These are phyloP conservation scores for Ensete ventricosum DNA, from an alignment of 176 grass and related monocot species.

Conservation along the genomic window DNA sequence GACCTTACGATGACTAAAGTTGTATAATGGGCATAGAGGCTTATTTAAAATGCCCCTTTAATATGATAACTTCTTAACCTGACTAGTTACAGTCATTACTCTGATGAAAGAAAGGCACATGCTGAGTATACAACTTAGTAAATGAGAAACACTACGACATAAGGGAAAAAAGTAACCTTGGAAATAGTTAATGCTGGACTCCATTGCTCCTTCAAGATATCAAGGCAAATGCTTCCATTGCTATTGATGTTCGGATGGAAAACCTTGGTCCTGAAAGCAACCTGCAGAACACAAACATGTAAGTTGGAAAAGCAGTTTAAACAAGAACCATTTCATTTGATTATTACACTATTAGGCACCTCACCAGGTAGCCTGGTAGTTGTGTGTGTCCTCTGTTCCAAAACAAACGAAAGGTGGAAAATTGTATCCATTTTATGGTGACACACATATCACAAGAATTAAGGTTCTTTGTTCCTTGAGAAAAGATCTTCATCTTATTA, in stretches of 20 bases:
- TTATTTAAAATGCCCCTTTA: neutral
- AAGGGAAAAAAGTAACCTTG: slow-evolving; percentile 30
- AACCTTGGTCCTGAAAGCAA: slow-evolving; percentile 64
- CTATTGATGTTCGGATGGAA: slow-evolving; percentile 77
- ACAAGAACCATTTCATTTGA: too few species aligned
- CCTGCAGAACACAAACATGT: slow-evolving; percentile 29
- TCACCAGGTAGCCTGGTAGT: too few species aligned
- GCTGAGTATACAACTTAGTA: neutral
- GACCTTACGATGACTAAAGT: too few species aligned
- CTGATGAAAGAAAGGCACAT: neutral
- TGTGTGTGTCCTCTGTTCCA: too few species aligned
- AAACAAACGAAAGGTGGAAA: too few species aligned
- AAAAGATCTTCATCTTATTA: too few species aligned
- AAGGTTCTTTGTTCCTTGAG: too few species aligned
- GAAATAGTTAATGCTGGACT: slow-evolving; percentile 64
- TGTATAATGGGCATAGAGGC: neutral
- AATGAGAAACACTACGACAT: neutral
- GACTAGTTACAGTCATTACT: too few species aligned
- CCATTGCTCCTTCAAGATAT: slow-evolving; percentile 85
- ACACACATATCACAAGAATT: too few species aligned
- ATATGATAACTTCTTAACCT: neutral
- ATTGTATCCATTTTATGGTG: too few species aligned
- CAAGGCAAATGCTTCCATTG: slow-evolving; percentile 75
- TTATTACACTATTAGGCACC: too few species aligned
- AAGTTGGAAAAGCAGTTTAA: neutral